Percentiles rank a stretch among this genome's conserved stretches.
Evolutionary conservation across 2,329 filamentous ascomycete genomes (phyloP).

Genomic region (Fulvia fulva): DNA sequence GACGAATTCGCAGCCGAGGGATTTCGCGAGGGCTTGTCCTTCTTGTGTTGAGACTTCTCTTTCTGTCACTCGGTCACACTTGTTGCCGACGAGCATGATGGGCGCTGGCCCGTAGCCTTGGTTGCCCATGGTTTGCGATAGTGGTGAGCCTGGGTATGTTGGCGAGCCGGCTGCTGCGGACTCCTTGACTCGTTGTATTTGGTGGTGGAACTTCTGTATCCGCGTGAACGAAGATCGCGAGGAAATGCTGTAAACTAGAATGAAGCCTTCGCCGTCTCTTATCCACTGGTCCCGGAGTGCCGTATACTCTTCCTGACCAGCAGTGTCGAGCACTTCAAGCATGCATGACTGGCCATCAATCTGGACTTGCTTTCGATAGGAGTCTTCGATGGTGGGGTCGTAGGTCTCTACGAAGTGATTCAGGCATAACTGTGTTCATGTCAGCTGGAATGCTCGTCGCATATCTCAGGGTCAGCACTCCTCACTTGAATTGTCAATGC

Average conservation of each 20-base stretch:
- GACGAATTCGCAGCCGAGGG: constrained; percentile 92
- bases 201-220: constrained; percentile 92
- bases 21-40: constrained; percentile 83
- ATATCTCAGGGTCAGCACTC: not conserved
- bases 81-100: constrained; percentile 98
- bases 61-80: constrained; percentile 93
- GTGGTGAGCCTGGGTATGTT: constrained; percentile 70
- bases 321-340: constrained; percentile 95
- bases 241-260: constrained; percentile 97
- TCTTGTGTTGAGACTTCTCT: constrained; percentile 96
- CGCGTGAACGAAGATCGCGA: constrained; percentile 91
- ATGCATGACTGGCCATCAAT: constrained; percentile 95
- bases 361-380: constrained; percentile 67
- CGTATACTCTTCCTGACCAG: constrained; percentile 97
- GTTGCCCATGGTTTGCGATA: constrained; percentile 54
- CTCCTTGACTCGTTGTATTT: constrained; percentile 96
- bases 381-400: constrained; percentile 66
- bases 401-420: constrained; percentile 98
- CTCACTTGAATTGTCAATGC: constrained; percentile 85
- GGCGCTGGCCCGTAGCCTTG: constrained; percentile 67
- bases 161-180: constrained; percentile 69
- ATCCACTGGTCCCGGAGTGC: constrained; percentile 98
- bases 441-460: constrained; percentile 9
- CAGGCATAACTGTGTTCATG: constrained; percentile 70
- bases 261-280: constrained; percentile 93